Percentiles rank a stretch among this genome's conserved stretches.
Conservation (phyloP, 2,329 filamentous ascomycete genomes). For the Trichothecium roseum region DNA sequence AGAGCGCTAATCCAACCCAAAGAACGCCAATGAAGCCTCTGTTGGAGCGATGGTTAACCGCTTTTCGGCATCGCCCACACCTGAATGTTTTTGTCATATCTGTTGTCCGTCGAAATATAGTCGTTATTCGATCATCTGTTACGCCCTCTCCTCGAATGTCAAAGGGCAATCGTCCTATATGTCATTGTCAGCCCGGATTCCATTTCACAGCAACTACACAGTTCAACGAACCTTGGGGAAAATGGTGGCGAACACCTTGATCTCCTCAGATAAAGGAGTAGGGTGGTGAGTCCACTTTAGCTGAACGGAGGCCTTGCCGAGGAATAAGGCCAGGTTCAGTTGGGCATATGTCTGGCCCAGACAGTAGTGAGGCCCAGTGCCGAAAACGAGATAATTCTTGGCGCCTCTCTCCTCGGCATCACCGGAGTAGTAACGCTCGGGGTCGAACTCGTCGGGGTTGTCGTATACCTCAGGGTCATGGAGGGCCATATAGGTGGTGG, state of each 20-base stretch:
- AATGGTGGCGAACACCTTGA: slow-evolving; percentile 96
- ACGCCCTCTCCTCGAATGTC: slow-evolving; percentile 52
- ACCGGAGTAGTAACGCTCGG: slow-evolving; percentile 83
- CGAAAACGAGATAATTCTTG: slow-evolving; percentile 97
- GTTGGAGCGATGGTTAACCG: too few relatives aligned
- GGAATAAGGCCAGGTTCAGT: slow-evolving; percentile 77
- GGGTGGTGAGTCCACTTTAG: slow-evolving; percentile 86
- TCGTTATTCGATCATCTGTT: slow-evolving; percentile 16
- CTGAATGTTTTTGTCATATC: too few relatives aligned
- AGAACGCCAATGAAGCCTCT: too few relatives aligned
- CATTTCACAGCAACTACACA: slow-evolving; percentile 2
- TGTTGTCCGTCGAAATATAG: too few relatives aligned
- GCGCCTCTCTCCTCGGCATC: slow-evolving; percentile 74
- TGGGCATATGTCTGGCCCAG: slow-evolving; percentile 87
- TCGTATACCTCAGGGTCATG: slow-evolving; percentile 90
- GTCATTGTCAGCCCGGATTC: slow-evolving; percentile 14
- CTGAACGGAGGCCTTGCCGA: slow-evolving; percentile 79
- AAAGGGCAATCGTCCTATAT: slow-evolving; percentile 72
- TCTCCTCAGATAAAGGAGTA: slow-evolving; percentile 78
- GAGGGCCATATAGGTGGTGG: slow-evolving; percentile 80
- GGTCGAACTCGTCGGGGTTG: slow-evolving; percentile 79
- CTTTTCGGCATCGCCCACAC: too few relatives aligned
- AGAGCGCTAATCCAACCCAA: too few relatives aligned
- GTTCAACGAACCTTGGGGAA: slow-evolving; percentile 72
- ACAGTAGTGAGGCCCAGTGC: slow-evolving; percentile 93